Evolutionary conservation across 192 early-diverging fungal genomes (phyloP).

Genomic region (Coemansia aciculifera): DNA sequence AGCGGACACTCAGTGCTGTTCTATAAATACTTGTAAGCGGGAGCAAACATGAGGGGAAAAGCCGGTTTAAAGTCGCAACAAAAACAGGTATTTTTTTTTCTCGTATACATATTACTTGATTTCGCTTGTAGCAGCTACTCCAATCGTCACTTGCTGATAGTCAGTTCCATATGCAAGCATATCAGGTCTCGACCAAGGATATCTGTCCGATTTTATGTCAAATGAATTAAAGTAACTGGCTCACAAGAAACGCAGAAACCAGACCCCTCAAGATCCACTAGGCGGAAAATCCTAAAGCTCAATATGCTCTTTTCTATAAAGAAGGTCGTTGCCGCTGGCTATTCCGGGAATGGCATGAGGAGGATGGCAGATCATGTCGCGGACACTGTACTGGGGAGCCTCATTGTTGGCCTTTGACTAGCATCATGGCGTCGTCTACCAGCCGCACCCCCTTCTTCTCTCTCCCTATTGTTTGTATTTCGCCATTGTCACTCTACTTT

Average conservation of each 20-base stretch:
- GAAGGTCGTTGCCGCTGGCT: neutral
- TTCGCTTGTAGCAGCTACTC: neutral
- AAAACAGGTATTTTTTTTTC: neutral
- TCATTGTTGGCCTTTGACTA: neutral
- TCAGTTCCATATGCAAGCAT: neutral
- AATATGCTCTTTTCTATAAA: neutral
- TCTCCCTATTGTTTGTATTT: neutral
- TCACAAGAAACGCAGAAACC: neutral
- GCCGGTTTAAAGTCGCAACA: neutral
- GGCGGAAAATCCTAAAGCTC: neutral
- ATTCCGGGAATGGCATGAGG: neutral
- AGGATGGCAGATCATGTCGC: neutral
- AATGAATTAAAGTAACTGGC: neutral
- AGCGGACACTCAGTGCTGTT: neutral
- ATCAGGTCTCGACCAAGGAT: neutral
- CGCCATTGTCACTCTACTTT: neutral
- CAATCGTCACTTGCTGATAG: neutral
- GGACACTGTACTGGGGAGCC: neutral
- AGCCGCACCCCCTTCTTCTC: neutral
- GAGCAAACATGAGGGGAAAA: neutral
- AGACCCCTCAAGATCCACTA: neutral
- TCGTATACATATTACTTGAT: neutral
- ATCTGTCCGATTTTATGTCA: neutral
- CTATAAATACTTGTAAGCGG: neutral
- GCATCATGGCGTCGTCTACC: neutral